Base-by-base conservation (phyloP, 257 asterid genomes). In the Jacaranda mimosifolia region DNA sequence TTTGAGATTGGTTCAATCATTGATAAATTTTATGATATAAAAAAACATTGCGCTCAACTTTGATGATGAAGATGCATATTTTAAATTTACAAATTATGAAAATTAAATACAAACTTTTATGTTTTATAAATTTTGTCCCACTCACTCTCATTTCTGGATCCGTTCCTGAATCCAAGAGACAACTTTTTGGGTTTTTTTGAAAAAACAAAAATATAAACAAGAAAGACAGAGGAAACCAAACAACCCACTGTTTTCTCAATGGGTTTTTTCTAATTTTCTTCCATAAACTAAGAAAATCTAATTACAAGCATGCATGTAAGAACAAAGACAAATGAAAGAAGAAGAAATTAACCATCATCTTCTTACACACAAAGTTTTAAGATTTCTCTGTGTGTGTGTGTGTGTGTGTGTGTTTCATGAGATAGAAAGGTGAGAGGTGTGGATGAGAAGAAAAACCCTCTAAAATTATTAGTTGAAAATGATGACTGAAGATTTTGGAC, bases 101-200 rank as follows among this genome's bases (percentile, higher is more conserved):
- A n/a, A n/a, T n/a, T n/a, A n/a, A n/a, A n/a, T n/a, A n/a, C n/a
- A n/a, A n/a, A n/a, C n/a, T n/a, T n/a, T n/a, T n/a, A n/a, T n/a
- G n/a, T n/a, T n/a, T n/a, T n/a, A n/a, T n/a, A n/a, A n/a, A n/a
- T n/a, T n/a, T n/a, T n/a, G n/a, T n/a, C n/a, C n/a, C n/a, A n/a
- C n/a, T n/a, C n/a, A n/a, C n/a, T n/a, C n/a, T n/a, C n/a, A n/a
- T n/a, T n/a, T n/a, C n/a, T n/a, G n/a, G n/a, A n/a, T n/a, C n/a
- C n/a, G n/a, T n/a, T n/a, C 91, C 77, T 89, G 97, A 92, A 73
- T 96, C 84, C 81, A 89, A 67, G 81, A 86, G 97, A 94, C 97
- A 94, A 88, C 77, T 74, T 77, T 80, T 82, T 51, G 4, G 75
- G n/a, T n/a, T n/a, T 84, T 81, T 75, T 81, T 63, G 78, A 68